Evolutionary conservation across 1,284 basidiomycete genomes (phyloP), one percentile per base, ranked within the genome.

Genomic region (Cronartium ribicola): DNA sequence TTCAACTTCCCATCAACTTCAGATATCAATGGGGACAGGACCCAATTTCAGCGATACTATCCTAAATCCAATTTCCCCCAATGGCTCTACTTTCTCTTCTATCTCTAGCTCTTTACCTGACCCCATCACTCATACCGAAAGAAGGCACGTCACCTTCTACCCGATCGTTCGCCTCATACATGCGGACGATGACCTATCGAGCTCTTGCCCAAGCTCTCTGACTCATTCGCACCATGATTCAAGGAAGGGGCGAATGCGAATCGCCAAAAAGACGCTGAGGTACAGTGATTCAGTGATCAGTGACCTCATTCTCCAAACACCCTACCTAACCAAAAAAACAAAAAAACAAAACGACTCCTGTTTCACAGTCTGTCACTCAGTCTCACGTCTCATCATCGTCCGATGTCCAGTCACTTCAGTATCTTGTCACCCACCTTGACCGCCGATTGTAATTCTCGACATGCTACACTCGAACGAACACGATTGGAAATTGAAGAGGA

Each of bases 401-500:
- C 48, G 11, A 14, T 29, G 29, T 29, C 29, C 29, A 29, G 22
- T 13, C 48, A 7, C 22, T 14, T 51, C 8, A 51, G 11, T 0
- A 17, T 51, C 11, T 14, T 10, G 48, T 51, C 48, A 13, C 48
- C 48, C 22, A 6, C 48, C 48, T 51, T 6, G 4, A 5, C 48
- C 48, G 22, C 17, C 48, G 5, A 17, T 13, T 51, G 5, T 13
- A 7, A 51, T 20, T 51, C 48, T 17, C 17, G 48, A 20, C 48
- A 51, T 17, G 17, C 48, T 3, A 20, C 62, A 6, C 51, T 46
- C 41, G 67, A 36, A 5, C 57, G 60, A 69, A 62, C 67, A 13
- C 37, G 46, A 63, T 36, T 39, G 13, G 67, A 69, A 44, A 69
- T 69, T 29, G 59, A 69, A 36, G 59, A 69, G 39, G 67, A 69